These are phyloP conservation scores for Mycena metata DNA, from an alignment of 768 basidiomycete species.

Conservation along the genomic window DNA sequence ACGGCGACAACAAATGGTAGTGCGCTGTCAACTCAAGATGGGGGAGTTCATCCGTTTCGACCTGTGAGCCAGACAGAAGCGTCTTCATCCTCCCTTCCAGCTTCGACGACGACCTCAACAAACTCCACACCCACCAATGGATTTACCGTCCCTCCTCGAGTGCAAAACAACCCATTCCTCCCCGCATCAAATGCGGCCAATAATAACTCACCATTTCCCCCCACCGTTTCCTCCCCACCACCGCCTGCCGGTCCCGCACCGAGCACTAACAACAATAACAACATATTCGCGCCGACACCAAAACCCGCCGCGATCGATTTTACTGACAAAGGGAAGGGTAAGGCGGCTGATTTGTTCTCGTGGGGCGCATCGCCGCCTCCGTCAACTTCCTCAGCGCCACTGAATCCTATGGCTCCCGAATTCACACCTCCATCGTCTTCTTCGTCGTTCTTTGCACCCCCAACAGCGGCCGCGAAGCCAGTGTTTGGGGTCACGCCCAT, in stretches of 20 bases:
- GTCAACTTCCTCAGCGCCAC: slow-evolving; percentile 19
- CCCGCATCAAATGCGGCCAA: slow-evolving; percentile 23
- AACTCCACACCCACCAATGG: background rate
- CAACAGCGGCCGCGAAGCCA: slow-evolving; percentile 28
- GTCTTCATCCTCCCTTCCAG: slow-evolving; percentile 38
- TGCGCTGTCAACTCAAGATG: background rate
- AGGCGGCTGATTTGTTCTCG: slow-evolving; percentile 15
- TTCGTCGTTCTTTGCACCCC: slow-evolving; percentile 25
- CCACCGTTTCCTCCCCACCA: slow-evolving; percentile 42
- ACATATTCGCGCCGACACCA: slow-evolving; percentile 34
- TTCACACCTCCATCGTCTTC: slow-evolving; percentile 26
- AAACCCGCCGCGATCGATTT: slow-evolving; percentile 21
- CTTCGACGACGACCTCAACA: slow-evolving; percentile 10
- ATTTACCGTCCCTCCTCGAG: slow-evolving; percentile 34
- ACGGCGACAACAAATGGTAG: background rate
- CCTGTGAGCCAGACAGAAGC: slow-evolving; percentile 25
- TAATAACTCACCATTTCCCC: slow-evolving; percentile 32
- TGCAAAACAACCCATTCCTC: slow-evolving; percentile 34
- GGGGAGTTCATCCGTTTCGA: slow-evolving; percentile 3
- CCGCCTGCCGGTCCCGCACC: background rate
- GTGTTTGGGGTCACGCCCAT: slow-evolving; percentile 38
- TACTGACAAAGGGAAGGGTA: slow-evolving; percentile 33
- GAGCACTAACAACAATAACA: slow-evolving; percentile 20
- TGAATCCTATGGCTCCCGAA: slow-evolving; percentile 35
- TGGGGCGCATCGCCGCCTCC: slow-evolving; percentile 8